Percentiles rank a stretch among this genome's conserved stretches.
phyloP scores from a whole-genome alignment of 2,329 filamentous ascomycete species.

The Zasmidium angulare region DNA sequence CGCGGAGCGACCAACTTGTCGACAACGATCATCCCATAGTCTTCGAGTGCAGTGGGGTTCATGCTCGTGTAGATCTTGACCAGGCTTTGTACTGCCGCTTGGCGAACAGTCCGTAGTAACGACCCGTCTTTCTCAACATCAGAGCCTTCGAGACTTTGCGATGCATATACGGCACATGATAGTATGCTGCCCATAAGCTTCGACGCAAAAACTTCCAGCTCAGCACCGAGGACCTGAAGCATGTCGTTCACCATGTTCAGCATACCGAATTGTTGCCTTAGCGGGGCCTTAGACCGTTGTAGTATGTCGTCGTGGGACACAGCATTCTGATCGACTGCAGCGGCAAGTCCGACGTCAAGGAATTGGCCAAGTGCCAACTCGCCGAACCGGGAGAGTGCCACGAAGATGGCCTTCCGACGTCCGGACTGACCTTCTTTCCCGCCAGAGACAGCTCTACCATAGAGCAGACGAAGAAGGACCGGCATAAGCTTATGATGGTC shows the following conservation, averaged over 20 bases:
- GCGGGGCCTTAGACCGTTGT: constrained; percentile 14
- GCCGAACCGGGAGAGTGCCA: constrained; percentile 75
- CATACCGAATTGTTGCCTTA: constrained; percentile 83
- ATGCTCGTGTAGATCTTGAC: constrained; percentile 75
- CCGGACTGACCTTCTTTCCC: constrained; percentile 79
- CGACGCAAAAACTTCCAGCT: constrained; percentile 66
- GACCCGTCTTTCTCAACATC: constrained; percentile 46
- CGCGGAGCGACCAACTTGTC: constrained; percentile 74
- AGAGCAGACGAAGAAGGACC: constrained; percentile 80
- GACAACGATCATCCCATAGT: constrained; percentile 70
- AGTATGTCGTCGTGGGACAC: background rate
- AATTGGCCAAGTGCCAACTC: constrained; percentile 76
- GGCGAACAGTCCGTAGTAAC: constrained; percentile 65
- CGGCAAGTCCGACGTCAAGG: constrained; percentile 69
- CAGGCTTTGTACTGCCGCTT: constrained; percentile 78
- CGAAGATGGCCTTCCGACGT: constrained; percentile 70
- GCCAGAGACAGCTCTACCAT: constrained; percentile 81
- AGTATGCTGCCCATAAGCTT: constrained; percentile 74
- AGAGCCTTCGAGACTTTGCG: constrained; percentile 29
- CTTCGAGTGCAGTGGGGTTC: constrained; percentile 67
- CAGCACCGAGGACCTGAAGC: constrained; percentile 77
- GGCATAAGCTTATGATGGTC: constrained; percentile 78
- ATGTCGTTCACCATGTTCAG: constrained; percentile 88
- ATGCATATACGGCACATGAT: constrained; percentile 64
- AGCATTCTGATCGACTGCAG: constrained; percentile 50